phyloP scores from a whole-genome alignment of 1,284 basidiomycete genomes.

The Boletellus sp. region DNA sequence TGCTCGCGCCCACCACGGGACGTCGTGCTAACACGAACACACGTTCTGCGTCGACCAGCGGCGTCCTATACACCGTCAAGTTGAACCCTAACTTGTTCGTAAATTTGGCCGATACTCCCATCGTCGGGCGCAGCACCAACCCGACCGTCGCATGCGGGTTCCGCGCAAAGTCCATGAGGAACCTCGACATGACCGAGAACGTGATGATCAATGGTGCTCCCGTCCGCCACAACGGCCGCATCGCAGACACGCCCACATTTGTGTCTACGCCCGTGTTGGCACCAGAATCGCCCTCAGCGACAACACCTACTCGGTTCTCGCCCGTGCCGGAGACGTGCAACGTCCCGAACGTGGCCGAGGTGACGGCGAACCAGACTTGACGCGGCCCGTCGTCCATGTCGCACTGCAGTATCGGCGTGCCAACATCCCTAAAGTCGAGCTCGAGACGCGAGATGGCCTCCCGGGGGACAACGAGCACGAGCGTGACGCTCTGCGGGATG shows the following conservation, averaged over 20 bases:
- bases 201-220: constrained; percentile 37
- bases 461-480: constrained; percentile 27
- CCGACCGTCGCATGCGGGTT: constrained; percentile 22
- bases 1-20: constrained; percentile 6
- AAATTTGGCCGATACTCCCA: constrained; percentile 6
- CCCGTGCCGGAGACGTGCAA: constrained; percentile 20
- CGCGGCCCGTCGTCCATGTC: constrained; percentile 19
- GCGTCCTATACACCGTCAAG: constrained; percentile 32
- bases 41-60: constrained; percentile 26
- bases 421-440: constrained; percentile 17
- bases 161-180: constrained; percentile 23
- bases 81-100: constrained; percentile 20
- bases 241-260: neutral
- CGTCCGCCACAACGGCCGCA: constrained; percentile 23
- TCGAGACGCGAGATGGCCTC: constrained; percentile 17
- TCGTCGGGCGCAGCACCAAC: constrained; percentile 29
- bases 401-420: constrained; percentile 40
- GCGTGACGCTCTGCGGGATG: constrained; percentile 21
- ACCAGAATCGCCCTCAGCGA: constrained; percentile 30
- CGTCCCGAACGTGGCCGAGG: constrained; percentile 38
- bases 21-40: constrained; percentile 31
- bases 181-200: constrained; percentile 35
- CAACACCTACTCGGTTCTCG: constrained; percentile 16
- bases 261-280: neutral
- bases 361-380: constrained; percentile 36